Conservation (phyloP, 345 rosid species). For the Brassica napus region Da-Ae NC_063449.1:22719001-22719500, state of each 20-base stretch:
- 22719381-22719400: not conserved
- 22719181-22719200: too few species aligned
- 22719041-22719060: not conserved
- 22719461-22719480: not conserved
- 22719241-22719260: not conserved
- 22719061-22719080: not conserved
- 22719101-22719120: too few species aligned
- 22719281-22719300: not conserved
- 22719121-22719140: too few species aligned
- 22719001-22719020: too few species aligned
- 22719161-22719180: too few species aligned
- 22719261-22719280: not conserved
- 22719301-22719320: not conserved
- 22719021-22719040: too few species aligned
- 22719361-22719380: not conserved
- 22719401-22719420: not conserved
- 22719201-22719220: not conserved
- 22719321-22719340: not conserved
- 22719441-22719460: not conserved
- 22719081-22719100: too few species aligned
- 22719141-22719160: too few species aligned
- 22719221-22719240: not conserved
- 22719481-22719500: not conserved
- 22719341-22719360: not conserved
- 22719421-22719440: not conserved